These are phyloP conservation scores for Aeschynomene evenia DNA, from an alignment of 306 rosid genomes.

Conservation along the genomic window DNA sequence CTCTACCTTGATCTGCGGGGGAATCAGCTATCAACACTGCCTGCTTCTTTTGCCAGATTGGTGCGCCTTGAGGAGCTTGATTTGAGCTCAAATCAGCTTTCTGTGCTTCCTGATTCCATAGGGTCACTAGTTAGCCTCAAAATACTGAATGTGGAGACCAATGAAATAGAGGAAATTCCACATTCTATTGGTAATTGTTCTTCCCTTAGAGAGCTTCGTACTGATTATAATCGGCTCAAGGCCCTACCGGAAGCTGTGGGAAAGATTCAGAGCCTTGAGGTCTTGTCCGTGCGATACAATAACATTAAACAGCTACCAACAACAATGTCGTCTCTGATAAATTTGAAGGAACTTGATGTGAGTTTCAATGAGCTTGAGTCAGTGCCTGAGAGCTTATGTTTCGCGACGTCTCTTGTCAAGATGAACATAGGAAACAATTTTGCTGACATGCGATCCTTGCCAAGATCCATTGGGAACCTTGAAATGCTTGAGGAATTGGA, in stretches of 20 bases:
- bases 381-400: conserved; percentile 86
- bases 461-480: conserved; percentile 83
- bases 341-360: conserved; percentile 76
- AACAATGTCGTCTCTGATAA: conserved; percentile 70
- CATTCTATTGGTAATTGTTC: conserved; percentile 72
- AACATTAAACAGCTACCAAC: conserved; percentile 79
- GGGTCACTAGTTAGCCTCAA: conserved; percentile 70
- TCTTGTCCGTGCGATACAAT: conserved; percentile 75
- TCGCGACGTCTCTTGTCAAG: conserved; percentile 80
- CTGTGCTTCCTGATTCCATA: conserved; percentile 63
- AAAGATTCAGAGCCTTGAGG: conserved; percentile 70
- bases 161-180: conserved; percentile 83
- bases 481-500: conserved; percentile 92
- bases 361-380: conserved; percentile 89
- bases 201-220: conserved; percentile 63
- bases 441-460: conserved; percentile 70
- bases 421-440: conserved; percentile 84
- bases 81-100: conserved; percentile 69
- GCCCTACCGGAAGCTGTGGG: conserved; percentile 94
- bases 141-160: conserved; percentile 69
- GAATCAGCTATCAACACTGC: conserved; percentile 55
- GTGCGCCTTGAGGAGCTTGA: conserved; percentile 70
- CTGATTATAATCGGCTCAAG: conserved; percentile 77
- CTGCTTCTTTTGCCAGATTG: conserved; percentile 72
- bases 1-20: conserved; percentile 63